These are phyloP conservation scores for Debaryomyces subglobosus DNA, from an alignment of 1,139 yeast species.

Conservation along the genomic window DNA sequence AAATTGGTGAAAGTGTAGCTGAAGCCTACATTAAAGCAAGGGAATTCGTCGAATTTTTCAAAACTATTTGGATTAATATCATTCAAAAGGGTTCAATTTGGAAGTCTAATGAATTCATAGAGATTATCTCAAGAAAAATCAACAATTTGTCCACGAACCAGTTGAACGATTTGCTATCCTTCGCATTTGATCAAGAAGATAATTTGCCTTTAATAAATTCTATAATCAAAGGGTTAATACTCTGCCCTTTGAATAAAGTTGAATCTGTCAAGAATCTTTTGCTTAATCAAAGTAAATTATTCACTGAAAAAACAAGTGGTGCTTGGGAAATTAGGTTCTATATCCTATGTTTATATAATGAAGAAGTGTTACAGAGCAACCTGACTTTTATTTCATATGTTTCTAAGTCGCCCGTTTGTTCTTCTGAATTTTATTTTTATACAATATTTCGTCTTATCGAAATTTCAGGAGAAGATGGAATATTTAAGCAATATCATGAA, in stretches of 20 bases:
- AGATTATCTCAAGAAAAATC: constrained; percentile 42
- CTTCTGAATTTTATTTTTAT: constrained; percentile 33
- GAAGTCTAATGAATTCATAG: constrained; percentile 31
- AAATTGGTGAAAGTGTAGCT: constrained; percentile 44
- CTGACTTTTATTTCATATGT: neutral
- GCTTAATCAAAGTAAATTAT: constrained; percentile 13
- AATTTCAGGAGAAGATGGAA: constrained; percentile 29
- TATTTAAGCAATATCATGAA: constrained; percentile 13
- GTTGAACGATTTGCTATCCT: constrained; percentile 26
- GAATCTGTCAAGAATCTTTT: constrained; percentile 21
- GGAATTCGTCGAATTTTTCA: constrained; percentile 55
- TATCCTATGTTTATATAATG: constrained; percentile 51
- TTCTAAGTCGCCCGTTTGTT: neutral
- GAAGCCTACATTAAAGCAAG: constrained; percentile 59
- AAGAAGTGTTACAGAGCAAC: constrained; percentile 27
- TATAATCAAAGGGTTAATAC: constrained; percentile 43
- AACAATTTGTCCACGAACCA: constrained; percentile 52
- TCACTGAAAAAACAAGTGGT: constrained; percentile 17
- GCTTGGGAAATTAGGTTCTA: constrained; percentile 53
- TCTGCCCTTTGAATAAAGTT: constrained; percentile 23
- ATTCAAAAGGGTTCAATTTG: constrained; percentile 28
- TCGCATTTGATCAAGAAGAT: constrained; percentile 12
- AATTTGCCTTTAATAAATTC: constrained; percentile 33
- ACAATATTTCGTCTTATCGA: constrained; percentile 54
- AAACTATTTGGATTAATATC: constrained; percentile 45